Base-by-base conservation (phyloP, 768 basidiomycete genomes). In the Tylopilus cervinicoccineus region DNA sequence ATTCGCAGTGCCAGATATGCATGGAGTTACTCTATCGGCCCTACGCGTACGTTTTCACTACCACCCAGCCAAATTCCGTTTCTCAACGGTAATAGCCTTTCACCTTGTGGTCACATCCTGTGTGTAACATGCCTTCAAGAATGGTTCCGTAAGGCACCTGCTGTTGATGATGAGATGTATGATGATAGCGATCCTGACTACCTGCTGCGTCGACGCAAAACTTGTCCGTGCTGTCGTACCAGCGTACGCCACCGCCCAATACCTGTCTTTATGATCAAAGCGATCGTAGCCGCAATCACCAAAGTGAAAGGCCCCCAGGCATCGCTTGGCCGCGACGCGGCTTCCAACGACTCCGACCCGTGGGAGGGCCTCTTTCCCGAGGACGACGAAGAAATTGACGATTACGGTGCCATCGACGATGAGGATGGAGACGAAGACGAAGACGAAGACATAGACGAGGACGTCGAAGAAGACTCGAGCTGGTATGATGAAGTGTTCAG, bases 91-190 rank as follows among this genome's bases (percentile, higher is more conserved):
- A 33, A 14, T 43, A 87, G 86, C 2, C 72, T 88, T 37, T 76
- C 84, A 1, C 87, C 87, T 0, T 89, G 87, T 57, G 87, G 87
- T 2, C 87, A 89, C 55, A 76, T 86, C n/a, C 70, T 86, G n/a
- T 89, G 87, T 48, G 73, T 84, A 23, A 55, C 59, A 3, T 89
- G 87, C 56, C 76, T 89, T 9, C 83, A 86, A 63, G 80, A 83
- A 55, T 89, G 87, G 87, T 89, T 89, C 68, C 77, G 79, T 50
- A 76, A 79, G 43, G 84, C 85, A 4, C 85, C 86, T 4, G 66
- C 71, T 0, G 51, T 60, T 16, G 74, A 73, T 23, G 70, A 73
- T 31, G 75, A 75, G 16, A 77, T 76, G 72, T 50, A 65, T 44
- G 66, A 74, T 38, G 71, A 73, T 36, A 62, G 63, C 28, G 66